Base-by-base conservation (phyloP, 2,329 filamentous ascomycete species). In the Hypoxylon sp. region DNA sequence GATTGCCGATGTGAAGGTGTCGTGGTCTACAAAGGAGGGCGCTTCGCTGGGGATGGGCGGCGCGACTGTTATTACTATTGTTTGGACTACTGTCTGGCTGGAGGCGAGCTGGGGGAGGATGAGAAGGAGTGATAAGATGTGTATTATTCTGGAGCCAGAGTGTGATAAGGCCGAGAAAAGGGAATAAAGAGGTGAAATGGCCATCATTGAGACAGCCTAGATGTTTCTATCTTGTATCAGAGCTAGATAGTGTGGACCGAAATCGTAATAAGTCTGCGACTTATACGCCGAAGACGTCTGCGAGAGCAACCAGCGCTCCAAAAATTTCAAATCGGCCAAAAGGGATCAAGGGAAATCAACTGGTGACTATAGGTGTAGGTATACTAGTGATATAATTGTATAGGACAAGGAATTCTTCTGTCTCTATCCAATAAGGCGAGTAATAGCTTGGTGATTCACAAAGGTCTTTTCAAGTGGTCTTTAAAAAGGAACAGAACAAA, bases 1-100 rank as follows among this genome's bases (percentile, higher is more conserved):
- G 23, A 92, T 79, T n/a, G 87, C 84, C 13, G 81, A 81, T 2
- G 79, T 80, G 78, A 88, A 87, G 57, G 77, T 66, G 30, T 72
- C 64, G 50, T 75, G 71, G 60, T 76, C 66, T 13, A 73, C 72
- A 72, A 80, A 82, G 45, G 81, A 73, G 7, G 78, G 74, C 10
- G 68, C 66, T 0, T 67, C 25, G 58, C 71, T 75, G 7, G 76
- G 75, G 52, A 74, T 64, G 0, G 74, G 34, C 1, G 75, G 69
- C 5, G 62, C 58, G 5, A 65, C 53, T 14, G 77, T 78, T 14
- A 78, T 65, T 5, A 67, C 67, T 5, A 74, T 57, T 19, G 72
- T 74, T 14, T 67, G 80, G 79, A 67, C 70, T 3, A 72, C 62
- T 17, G 70, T 70, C 25, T 72, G 82, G 79, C 55, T 65, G 43